Percentiles rank a stretch among this genome's conserved stretches.
These are phyloP conservation scores for Articulospora tetracladia DNA, from an alignment of 495 filamentous ascomycete species.

Conservation along the genomic window DNA sequence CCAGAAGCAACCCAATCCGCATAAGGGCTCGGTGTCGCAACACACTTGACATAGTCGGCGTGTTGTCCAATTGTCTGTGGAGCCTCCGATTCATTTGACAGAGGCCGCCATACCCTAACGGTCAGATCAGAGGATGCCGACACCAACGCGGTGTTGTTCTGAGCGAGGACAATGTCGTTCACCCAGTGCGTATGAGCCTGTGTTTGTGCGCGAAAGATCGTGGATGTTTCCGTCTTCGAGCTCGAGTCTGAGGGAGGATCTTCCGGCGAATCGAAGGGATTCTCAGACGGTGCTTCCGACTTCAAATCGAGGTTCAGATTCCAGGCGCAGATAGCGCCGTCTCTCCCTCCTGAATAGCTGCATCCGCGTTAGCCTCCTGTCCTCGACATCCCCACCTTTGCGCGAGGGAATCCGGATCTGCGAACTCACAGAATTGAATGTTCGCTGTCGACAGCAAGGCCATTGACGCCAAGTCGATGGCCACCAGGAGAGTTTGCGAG, in stretches of 20 bases:
- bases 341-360: slow-evolving; percentile 93
- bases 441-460: slow-evolving; percentile 78
- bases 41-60: slow-evolving; percentile 91
- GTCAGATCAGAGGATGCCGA: slow-evolving; percentile 95
- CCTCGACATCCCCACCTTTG: slow-evolving; percentile 1
- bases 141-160: slow-evolving; percentile 78
- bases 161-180: slow-evolving; percentile 87
- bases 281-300: slow-evolving; percentile 21
- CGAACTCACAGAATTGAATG: slow-evolving; percentile 79
- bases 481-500: slow-evolving; percentile 87
- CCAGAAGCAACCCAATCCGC: slow-evolving; percentile 95
- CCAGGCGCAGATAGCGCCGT: slow-evolving; percentile 96
- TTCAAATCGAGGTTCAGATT: slow-evolving; percentile 59
- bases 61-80: slow-evolving; percentile 88
- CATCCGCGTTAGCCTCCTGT: slow-evolving; percentile 5
- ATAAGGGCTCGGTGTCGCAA: slow-evolving; percentile 68
- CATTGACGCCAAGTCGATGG: slow-evolving; percentile 91
- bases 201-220: slow-evolving; percentile 83
- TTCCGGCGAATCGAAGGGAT: slow-evolving; percentile 32
- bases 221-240: slow-evolving; percentile 39
- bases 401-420: slow-evolving; percentile 3
- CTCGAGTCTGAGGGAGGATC: slow-evolving; percentile 25
- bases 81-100: slow-evolving; percentile 58
- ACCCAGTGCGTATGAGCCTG: slow-evolving; percentile 99
- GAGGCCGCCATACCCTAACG: slow-evolving; percentile 93